Evolutionary conservation across 306 rosid genomes (phyloP).

Genomic region (Phaseolus lunatus): DNA sequence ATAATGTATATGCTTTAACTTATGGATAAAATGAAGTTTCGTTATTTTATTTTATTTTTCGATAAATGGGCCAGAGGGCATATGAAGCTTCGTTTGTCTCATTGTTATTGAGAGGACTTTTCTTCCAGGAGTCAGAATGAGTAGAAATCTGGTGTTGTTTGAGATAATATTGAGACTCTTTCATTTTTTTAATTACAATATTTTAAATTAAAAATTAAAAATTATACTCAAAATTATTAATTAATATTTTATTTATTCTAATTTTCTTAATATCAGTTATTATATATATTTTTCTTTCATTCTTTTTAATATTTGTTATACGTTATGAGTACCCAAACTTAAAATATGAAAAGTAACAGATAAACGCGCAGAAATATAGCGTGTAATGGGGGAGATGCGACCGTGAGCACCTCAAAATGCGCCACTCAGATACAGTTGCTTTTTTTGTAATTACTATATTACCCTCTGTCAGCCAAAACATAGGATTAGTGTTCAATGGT

Average conservation of each 20-base stretch:
- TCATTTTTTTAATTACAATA: too few relatives aligned
- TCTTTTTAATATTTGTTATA: neutral
- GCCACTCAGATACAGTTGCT: conserved; percentile 3
- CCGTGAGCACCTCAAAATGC: conserved; percentile 32
- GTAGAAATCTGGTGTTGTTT: neutral
- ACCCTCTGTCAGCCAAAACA: neutral
- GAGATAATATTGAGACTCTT: too few relatives aligned
- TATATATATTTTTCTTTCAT: neutral
- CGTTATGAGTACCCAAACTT: neutral
- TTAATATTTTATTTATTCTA: too few relatives aligned
- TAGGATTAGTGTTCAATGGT: neutral
- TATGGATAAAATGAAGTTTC: neutral
- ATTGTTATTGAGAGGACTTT: neutral
- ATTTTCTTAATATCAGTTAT: too few relatives aligned
- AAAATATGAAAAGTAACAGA: conserved; percentile 3
- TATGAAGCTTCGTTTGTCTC: neutral
- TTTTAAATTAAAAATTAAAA: too few relatives aligned
- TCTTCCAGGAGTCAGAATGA: neutral
- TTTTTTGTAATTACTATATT: neutral
- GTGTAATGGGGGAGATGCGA: conserved; percentile 13
- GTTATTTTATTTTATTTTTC: too few relatives aligned
- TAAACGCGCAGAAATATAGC: conserved; percentile 11
- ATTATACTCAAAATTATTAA: too few relatives aligned
- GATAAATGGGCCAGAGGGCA: too few relatives aligned
- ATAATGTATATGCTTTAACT: too few relatives aligned